These are phyloP conservation scores for Domatiomyces globalis DNA, from an alignment of 2,329 filamentous ascomycete species.

Conservation along the genomic window DNA sequence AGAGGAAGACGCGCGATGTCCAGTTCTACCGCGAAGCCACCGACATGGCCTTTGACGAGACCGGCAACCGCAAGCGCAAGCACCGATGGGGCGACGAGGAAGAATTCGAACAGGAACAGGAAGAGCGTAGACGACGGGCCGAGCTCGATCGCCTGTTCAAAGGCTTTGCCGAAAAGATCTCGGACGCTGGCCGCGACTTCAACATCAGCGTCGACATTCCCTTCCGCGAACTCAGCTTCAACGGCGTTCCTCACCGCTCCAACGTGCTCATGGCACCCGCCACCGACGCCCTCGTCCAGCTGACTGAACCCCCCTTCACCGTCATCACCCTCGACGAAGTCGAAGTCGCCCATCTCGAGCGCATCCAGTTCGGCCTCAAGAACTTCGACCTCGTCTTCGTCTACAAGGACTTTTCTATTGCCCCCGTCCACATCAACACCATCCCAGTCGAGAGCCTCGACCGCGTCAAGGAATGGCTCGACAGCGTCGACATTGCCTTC, in stretches of 20 bases:
- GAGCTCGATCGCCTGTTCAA: constrained; percentile 93
- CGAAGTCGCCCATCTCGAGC: constrained; percentile 88
- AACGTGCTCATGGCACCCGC: constrained; percentile 93
- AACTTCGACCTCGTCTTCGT: constrained; percentile 98
- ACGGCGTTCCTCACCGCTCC: constrained; percentile 87
- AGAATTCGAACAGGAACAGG: constrained; percentile 96
- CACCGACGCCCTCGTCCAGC: constrained; percentile 90
- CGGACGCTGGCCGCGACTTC: constrained; percentile 83
- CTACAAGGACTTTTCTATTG: constrained; percentile 90
- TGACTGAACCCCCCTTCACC: constrained; percentile 93
- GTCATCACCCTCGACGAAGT: constrained; percentile 92
- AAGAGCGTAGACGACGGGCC: constrained; percentile 80
- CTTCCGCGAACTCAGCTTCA: constrained; percentile 90
- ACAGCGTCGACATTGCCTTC: constrained; percentile 88
- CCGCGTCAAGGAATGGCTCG: constrained; percentile 93
- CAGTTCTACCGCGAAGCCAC: constrained; percentile 97
- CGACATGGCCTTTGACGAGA: constrained; percentile 97
- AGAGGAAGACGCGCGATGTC: constrained; percentile 97
- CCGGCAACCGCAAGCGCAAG: constrained; percentile 92
- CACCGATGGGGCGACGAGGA: constrained; percentile 97
- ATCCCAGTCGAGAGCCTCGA: constrained; percentile 93
- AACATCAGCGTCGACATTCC: constrained; percentile 90
- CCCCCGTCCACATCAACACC: constrained; percentile 90
- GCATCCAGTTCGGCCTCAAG: constrained; percentile 89
- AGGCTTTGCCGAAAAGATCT: constrained; percentile 91